Percentiles rank a stretch among this genome's conserved stretches.
These are phyloP conservation scores for Vachellia collinsii DNA, from an alignment of 306 rosid species.

Conservation along the genomic window DNA sequence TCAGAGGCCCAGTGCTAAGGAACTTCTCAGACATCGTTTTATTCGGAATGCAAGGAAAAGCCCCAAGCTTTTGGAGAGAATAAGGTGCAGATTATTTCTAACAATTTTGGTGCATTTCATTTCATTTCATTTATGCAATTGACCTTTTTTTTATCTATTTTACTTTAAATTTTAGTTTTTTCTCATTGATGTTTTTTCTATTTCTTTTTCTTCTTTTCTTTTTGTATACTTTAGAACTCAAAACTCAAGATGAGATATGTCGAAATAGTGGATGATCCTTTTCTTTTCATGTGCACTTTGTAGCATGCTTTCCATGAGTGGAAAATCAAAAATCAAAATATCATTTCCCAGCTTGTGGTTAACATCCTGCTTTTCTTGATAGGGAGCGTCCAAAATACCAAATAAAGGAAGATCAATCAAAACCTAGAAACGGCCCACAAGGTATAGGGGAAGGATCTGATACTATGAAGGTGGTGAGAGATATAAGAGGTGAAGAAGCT, in stretches of 20 bases:
- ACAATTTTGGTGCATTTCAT: slow-evolving; percentile 32
- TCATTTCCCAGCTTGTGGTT: slow-evolving; percentile 41
- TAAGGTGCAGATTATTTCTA: slow-evolving; percentile 61
- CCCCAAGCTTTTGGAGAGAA: slow-evolving; percentile 89
- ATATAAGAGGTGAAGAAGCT: slow-evolving; percentile 65
- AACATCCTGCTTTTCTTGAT: slow-evolving; percentile 43
- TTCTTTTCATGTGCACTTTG: slow-evolving; percentile 17
- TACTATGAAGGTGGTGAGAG: slow-evolving; percentile 73
- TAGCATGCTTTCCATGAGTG: slow-evolving; percentile 32
- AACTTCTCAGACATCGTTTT: slow-evolving; percentile 91
- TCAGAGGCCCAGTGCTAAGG: slow-evolving; percentile 98
- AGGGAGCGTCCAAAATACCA: slow-evolving; percentile 94
- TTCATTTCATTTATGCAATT: slow-evolving; percentile 32
- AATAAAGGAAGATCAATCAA: slow-evolving; percentile 67
- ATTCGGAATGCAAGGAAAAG: slow-evolving; percentile 88
- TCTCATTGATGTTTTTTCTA: not conserved
- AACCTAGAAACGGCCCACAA: slow-evolving; percentile 59
- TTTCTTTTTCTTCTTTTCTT: not conserved
- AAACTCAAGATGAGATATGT: slow-evolving; percentile 20
- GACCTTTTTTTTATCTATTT: slow-evolving; percentile 21
- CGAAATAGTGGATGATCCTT: slow-evolving; percentile 9
- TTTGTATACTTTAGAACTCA: slow-evolving; percentile 10
- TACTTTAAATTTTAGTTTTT: slow-evolving; percentile 6
- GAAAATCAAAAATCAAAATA: slow-evolving; percentile 24
- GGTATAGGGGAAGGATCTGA: slow-evolving; percentile 65